Conservation (phyloP, 2,329 filamentous ascomycete genomes). For the Rhinocladiella mackenziei region DNA sequence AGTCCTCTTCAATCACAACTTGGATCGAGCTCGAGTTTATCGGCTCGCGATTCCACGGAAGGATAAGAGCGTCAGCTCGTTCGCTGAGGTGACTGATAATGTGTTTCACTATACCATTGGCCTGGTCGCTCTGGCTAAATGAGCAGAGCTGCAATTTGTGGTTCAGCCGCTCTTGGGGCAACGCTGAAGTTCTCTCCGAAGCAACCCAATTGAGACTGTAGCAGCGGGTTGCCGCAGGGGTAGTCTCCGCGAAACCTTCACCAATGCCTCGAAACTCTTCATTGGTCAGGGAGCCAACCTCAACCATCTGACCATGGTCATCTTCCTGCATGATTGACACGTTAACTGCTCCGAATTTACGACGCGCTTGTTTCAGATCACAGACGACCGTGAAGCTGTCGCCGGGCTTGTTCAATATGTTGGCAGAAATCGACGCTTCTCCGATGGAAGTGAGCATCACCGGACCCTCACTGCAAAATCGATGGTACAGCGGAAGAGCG, state of each 20-base stretch:
- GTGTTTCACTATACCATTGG: neutral
- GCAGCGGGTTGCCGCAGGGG: neutral
- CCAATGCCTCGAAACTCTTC: slow-evolving; percentile 10
- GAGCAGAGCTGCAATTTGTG: neutral
- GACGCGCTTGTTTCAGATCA: slow-evolving; percentile 1
- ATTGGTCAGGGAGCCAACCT: neutral
- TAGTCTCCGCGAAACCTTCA: neutral
- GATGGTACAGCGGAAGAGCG: slow-evolving; percentile 13
- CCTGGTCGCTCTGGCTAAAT: neutral
- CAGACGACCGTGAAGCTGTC: slow-evolving; percentile 2
- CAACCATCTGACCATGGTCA: neutral
- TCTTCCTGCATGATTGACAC: slow-evolving; percentile 6
- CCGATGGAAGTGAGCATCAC: slow-evolving; percentile 10
- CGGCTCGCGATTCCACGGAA: neutral
- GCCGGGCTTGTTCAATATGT: slow-evolving; percentile 1
- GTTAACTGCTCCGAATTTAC: slow-evolving; percentile 6
- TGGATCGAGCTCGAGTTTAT: neutral
- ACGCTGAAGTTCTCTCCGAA: neutral
- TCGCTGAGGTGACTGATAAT: neutral
- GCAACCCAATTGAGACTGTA: neutral
- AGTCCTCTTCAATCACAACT: neutral
- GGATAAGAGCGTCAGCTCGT: neutral
- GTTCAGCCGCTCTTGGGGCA: neutral
- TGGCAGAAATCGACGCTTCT: slow-evolving; percentile 4
- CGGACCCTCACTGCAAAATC: slow-evolving; percentile 9